Evolutionary conservation across 805 yeast genomes (phyloP).

Genomic region (Yarrowia alimentaria): DNA sequence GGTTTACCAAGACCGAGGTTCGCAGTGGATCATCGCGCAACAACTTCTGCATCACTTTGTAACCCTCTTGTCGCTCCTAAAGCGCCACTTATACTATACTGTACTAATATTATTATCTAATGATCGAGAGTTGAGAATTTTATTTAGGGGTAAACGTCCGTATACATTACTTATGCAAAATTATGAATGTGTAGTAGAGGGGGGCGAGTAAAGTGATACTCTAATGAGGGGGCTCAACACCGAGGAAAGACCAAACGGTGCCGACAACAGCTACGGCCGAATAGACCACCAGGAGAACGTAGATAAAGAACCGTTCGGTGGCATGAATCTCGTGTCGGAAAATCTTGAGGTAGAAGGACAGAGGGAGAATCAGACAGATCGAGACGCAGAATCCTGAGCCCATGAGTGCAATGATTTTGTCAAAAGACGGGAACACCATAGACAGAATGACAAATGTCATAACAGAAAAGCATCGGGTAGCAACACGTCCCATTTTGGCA

Average conservation of each 20-base stretch:
- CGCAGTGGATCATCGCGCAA: constrained; percentile 60
- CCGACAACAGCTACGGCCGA: constrained; percentile 55
- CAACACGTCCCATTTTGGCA: constrained; percentile 28
- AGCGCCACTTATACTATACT: no score
- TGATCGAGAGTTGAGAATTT: no score
- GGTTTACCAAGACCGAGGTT: constrained; percentile 49
- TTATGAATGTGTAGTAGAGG: no score
- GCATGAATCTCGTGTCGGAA: constrained; percentile 47
- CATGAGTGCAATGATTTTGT: constrained; percentile 72
- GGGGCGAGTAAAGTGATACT: no score
- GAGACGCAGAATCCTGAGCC: constrained; percentile 80
- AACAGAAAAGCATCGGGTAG: constrained; percentile 51
- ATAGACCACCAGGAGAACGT: constrained; percentile 48
- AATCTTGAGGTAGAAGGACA: constrained; percentile 63
- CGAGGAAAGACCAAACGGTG: constrained; percentile 39
- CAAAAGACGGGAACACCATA: constrained; percentile 72
- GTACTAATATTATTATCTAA: no score
- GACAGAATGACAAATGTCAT: constrained; percentile 57
- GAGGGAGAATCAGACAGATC: constrained; percentile 76
- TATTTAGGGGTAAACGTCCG: no score
- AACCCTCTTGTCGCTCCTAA: no score
- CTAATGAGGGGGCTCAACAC: constrained; percentile 15
- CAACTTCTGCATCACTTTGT: constrained; percentile 59
- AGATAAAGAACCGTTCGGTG: constrained; percentile 45
- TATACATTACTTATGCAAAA: no score